Evolutionary conservation across 805 yeast genomes (phyloP).

Genomic region (Brettanomyces bruxellensis): DNA sequence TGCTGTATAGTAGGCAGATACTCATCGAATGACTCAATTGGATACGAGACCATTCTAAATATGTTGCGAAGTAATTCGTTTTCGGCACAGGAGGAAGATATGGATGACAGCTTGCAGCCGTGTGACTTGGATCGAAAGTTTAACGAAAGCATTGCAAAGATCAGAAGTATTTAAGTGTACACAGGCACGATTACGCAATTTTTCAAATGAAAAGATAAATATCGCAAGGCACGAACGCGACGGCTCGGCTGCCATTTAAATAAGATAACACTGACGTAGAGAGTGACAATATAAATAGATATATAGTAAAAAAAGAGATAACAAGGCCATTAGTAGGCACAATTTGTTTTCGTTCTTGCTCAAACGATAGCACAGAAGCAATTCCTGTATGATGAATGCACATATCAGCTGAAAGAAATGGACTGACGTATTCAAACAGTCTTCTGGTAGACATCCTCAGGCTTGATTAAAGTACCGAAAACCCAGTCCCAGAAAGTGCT

Average conservation of each 20-base stretch:
- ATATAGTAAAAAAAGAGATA: too few species aligned
- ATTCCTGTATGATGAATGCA: too few species aligned
- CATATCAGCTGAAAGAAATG: too few species aligned
- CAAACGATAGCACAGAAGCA: too few species aligned
- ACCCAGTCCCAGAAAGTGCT: constrained; percentile 89
- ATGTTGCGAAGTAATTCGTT: constrained; percentile 2
- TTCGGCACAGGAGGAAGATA: constrained; percentile 2
- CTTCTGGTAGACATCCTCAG: constrained; percentile 28
- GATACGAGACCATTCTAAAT: constrained; percentile 13
- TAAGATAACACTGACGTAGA: too few species aligned
- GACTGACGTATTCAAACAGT: not conserved
- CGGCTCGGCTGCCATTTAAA: too few species aligned
- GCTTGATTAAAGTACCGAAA: constrained; percentile 70
- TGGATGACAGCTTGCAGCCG: not conserved
- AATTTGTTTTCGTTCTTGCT: too few species aligned
- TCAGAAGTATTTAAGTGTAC: constrained; percentile 1
- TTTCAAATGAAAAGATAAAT: too few species aligned
- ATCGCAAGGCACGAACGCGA: too few species aligned
- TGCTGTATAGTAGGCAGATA: constrained; percentile 21
- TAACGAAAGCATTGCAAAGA: constrained; percentile 5
- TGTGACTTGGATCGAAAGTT: constrained; percentile 2
- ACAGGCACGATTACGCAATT: not conserved
- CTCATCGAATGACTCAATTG: constrained; percentile 5
- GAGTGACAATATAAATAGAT: too few species aligned
- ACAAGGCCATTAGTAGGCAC: too few species aligned